Base-by-base conservation (phyloP, 31 red algal species). In the Pterothamnion heteromorphum region DNA sequence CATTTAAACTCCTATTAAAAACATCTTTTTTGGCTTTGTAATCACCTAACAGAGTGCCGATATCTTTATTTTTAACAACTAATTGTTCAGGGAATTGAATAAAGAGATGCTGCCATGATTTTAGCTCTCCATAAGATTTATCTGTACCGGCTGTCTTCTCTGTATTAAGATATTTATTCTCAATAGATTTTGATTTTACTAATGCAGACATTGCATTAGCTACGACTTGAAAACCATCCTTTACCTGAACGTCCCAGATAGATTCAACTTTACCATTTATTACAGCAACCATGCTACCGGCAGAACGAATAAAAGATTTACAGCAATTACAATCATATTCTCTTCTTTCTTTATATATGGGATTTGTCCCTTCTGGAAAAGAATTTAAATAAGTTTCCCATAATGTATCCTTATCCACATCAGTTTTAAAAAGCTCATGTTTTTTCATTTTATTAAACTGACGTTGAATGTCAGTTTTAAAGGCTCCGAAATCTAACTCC, bases 301-400 rank as follows among this genome's bases (percentile, higher is more conserved):
- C 72, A 32, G 23, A 30, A 32, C 72, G 72, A 32, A 76, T 76
- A 32, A 76, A 76, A 32, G 23, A 32, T 30, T 32, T 26, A 76
- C 30, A 26, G 30, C 23, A 32, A 30, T 26, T 30, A 32, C 72
- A 76, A 76, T 76, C 72, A 32, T 76, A 32, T 76, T 76, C 72
- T 76, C 26, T 76, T 26, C 30, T 76, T 32, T 30, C 72, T 30
- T 32, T 26, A 76, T 30, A 76, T 26, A 76, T 76, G 23, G 72
- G 72, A 32, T 76, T 76, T 26, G 72, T 76, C 72, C 72, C 72
- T 32, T 76, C 72, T 30, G 72, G 72, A 76, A 76, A 76, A 30
- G 72, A 26, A 26, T 32, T 32, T 30, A 76, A 32, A 32, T 76
- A 76, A 26, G 72, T 76, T 76, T 76, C 26, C 72, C 72, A 76